Evolutionary conservation across 768 basidiomycete genomes (phyloP), one percentile per base, ranked within the genome.

Genomic region (Phallus indusiatus): DNA sequence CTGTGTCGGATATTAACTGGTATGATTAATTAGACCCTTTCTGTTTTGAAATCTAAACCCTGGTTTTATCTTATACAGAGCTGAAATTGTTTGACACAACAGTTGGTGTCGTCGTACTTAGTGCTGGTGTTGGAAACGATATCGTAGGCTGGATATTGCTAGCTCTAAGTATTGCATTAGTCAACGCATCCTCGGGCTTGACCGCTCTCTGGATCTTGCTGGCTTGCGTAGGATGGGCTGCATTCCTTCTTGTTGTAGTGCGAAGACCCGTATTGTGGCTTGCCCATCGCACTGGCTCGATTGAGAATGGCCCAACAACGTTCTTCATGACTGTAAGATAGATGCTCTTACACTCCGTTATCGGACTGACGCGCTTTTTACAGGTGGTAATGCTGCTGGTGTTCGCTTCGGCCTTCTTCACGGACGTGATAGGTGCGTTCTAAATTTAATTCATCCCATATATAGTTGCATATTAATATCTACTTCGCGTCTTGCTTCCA

Each of bases 41-140:
- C 28, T 7, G 28, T 28, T 28, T 28, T 28, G 42, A n/a, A 42
- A 42, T 3, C 42, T 10, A 3, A 42, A 28, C 28, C 4, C 42
- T 6, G 17, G 10, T 16, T 28, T 60, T 55, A 46, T 37, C 57
- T 62, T 37, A 61, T 62, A 8, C 71, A 1, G 94, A 96, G 68
- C 81, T 95, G 57, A 93, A 94, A 70, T 75, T 99, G 1, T 78
- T 98, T 61, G 88, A 94, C 61, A 96, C 92, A 0, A 85, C 84
- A 0, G 91, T 99, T 37, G 96, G 94, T 5, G 85, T 96, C 60
- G 84, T 96, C 22, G 94, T 94, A 1, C 80, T 99, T 20, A 90
- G 90, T 1, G 93, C 94, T 0, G 95, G 94, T 10, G 90, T 98
- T 2, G 91, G 86, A 6, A 88, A 90, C 66, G 89, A 90, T 69